Evolutionary conservation across 2,329 filamentous ascomycete species (phyloP).

Genomic region (Gnomoniopsis sp.): DNA sequence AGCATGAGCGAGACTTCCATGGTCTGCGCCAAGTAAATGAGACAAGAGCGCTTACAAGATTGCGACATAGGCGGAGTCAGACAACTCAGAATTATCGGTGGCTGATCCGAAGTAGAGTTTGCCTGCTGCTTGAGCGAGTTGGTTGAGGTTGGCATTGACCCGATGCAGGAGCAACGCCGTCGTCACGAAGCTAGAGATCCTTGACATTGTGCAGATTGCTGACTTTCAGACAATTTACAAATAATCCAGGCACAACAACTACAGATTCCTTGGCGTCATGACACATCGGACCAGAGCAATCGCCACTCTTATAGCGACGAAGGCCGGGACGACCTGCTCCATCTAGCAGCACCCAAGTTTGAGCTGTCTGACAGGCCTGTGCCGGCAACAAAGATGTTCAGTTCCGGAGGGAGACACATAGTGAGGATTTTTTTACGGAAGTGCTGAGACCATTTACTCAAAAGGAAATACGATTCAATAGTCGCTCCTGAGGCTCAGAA

Average conservation of each 20-base stretch:
- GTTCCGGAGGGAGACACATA: not conserved
- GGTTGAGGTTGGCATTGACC: slow-evolving; percentile 16
- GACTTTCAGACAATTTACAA: not conserved
- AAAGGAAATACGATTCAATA: not conserved
- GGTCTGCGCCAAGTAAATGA: not conserved
- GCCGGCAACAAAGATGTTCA: not conserved
- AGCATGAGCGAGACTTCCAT: not conserved
- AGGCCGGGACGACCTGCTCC: not conserved
- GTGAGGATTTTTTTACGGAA: not conserved
- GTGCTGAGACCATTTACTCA: not conserved
- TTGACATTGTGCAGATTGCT: not conserved
- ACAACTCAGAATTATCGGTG: slow-evolving; percentile 55
- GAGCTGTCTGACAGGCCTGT: too few species aligned
- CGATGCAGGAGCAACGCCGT: not conserved
- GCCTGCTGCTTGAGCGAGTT: slow-evolving; percentile 15
- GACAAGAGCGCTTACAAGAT: slow-evolving; percentile 36
- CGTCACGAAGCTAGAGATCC: not conserved
- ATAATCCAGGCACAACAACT: too few species aligned
- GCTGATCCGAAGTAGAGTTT: slow-evolving; percentile 60
- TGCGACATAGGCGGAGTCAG: slow-evolving; percentile 52
- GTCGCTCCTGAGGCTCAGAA: not conserved
- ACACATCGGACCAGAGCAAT: not conserved
- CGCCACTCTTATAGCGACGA: not conserved
- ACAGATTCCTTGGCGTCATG: not conserved
- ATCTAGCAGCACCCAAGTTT: not conserved